These are phyloP conservation scores for Evernia prunastri DNA, from an alignment of 495 filamentous ascomycete genomes.

Conservation along the genomic window DNA sequence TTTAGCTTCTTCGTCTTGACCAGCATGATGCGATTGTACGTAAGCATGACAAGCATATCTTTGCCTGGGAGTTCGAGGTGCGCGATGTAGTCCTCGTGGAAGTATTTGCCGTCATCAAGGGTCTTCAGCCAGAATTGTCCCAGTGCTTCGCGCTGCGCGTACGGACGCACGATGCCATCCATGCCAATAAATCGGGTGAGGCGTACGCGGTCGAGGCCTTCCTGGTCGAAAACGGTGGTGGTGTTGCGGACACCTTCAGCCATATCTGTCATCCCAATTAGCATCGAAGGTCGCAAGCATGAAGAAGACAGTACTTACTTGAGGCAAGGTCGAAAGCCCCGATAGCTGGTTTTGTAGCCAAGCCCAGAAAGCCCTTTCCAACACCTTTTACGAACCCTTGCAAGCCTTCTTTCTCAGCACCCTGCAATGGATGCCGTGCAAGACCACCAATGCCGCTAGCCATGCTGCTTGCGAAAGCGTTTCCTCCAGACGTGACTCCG, in stretches of 20 bases:
- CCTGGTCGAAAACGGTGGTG: constrained; percentile 92
- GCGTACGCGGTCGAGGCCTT: constrained; percentile 89
- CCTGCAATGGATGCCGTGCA: constrained; percentile 86
- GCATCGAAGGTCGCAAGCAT: constrained; percentile 4
- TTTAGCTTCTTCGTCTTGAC: constrained; percentile 75
- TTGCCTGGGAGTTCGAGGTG: constrained; percentile 85
- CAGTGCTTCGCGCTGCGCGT: constrained; percentile 90
- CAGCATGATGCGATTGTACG: constrained; percentile 85
- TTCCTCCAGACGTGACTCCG: constrained; percentile 90
- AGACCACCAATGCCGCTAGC: constrained; percentile 89
- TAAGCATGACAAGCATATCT: constrained; percentile 93
- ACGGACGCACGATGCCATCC: constrained; percentile 91
- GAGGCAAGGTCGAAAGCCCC: constrained; percentile 95
- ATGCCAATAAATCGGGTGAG: constrained; percentile 83
- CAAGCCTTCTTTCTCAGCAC: constrained; percentile 90
- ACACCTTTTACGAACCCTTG: constrained; percentile 95
- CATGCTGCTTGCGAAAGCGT: constrained; percentile 86
- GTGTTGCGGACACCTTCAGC: constrained; percentile 97
- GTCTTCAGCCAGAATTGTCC: constrained; percentile 99
- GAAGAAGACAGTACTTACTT: constrained; percentile 38
- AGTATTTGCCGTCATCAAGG: constrained; percentile 91
- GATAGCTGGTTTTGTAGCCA: constrained; percentile 94
- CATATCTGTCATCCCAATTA: constrained; percentile 49
- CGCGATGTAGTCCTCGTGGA: constrained; percentile 94
- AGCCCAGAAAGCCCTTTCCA: constrained; percentile 85